Percentiles rank a stretch among this genome's conserved stretches.
Evolutionary conservation across 225 moss, liverwort and hornwort species (phyloP).

Genomic region (Rhytidiadelphus loreus): DNA sequence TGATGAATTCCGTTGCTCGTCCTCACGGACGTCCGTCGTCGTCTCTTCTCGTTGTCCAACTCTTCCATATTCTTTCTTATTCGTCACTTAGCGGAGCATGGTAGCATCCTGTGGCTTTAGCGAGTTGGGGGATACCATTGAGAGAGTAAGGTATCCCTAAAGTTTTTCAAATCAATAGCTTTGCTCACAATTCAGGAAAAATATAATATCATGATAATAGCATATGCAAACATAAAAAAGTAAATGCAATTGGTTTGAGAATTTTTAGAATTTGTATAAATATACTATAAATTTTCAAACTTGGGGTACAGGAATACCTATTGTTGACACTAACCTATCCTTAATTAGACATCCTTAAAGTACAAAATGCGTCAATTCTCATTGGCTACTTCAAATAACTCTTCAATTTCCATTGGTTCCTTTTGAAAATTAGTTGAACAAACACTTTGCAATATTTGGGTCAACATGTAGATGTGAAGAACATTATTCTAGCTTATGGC

Average conservation of each 20-base stretch:
- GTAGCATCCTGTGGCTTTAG: not conserved
- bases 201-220: accelerated
- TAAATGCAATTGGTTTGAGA: not conserved
- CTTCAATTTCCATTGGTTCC: not conserved
- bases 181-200: not conserved
- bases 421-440: not conserved
- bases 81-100: not conserved
- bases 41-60: not conserved
- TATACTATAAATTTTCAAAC: not conserved
- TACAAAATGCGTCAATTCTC: not conserved
- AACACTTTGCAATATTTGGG: not conserved
- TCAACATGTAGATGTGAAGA: accelerated
- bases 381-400: not conserved
- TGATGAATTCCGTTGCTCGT: not conserved
- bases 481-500: accelerated
- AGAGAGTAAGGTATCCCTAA: not conserved
- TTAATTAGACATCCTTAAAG: not conserved
- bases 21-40: not conserved
- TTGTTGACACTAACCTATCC: accelerated
- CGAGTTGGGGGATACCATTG: not conserved
- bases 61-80: not conserved
- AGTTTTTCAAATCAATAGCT: not conserved
- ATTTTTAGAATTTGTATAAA: no score
- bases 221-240: accelerated
- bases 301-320: accelerated